A percentile compares a stretch with the other conserved stretches of the same genome.
These are phyloP conservation scores for Aspergillus cavernicola DNA, from an alignment of 495 filamentous ascomycete genomes.

Conservation along the genomic window DNA sequence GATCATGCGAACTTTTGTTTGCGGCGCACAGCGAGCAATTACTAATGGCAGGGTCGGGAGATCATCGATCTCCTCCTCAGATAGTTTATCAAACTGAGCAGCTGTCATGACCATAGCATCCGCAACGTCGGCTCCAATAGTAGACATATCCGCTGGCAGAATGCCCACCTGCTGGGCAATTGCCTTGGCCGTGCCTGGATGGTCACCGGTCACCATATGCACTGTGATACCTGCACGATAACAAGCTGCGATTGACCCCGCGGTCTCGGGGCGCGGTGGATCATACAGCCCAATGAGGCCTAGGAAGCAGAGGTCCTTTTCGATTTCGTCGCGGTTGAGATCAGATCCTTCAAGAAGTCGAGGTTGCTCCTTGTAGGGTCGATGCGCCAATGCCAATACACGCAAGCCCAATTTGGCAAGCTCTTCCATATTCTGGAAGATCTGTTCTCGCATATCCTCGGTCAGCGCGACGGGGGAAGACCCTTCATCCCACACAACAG, in stretches of 20 bases:
- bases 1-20: constrained; percentile 76
- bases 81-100: constrained; percentile 61
- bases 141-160: constrained; percentile 49
- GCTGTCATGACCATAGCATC: constrained; percentile 68
- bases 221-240: constrained; percentile 63
- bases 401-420: constrained; percentile 61
- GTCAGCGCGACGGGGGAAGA: constrained; percentile 33
- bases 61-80: constrained; percentile 59
- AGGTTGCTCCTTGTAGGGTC: constrained; percentile 28
- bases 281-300: constrained; percentile 75
- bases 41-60: constrained; percentile 65
- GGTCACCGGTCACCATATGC: constrained; percentile 72
- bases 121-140: constrained; percentile 49
- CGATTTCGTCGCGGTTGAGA: constrained; percentile 54
- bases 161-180: constrained; percentile 67
- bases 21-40: constrained; percentile 66
- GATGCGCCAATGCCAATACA: constrained; percentile 55
- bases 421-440: constrained; percentile 61
- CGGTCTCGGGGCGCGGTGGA: constrained; percentile 56
- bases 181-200: constrained; percentile 58
- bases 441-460: constrained; percentile 41
- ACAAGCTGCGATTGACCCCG: constrained; percentile 54
- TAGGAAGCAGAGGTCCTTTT: constrained; percentile 56
- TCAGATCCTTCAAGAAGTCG: constrained; percentile 17
- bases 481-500: constrained; percentile 39